Evolutionary conservation across 2,329 filamentous ascomycete genomes (phyloP).

Genomic region (Pseudocercospora cruenta): DNA sequence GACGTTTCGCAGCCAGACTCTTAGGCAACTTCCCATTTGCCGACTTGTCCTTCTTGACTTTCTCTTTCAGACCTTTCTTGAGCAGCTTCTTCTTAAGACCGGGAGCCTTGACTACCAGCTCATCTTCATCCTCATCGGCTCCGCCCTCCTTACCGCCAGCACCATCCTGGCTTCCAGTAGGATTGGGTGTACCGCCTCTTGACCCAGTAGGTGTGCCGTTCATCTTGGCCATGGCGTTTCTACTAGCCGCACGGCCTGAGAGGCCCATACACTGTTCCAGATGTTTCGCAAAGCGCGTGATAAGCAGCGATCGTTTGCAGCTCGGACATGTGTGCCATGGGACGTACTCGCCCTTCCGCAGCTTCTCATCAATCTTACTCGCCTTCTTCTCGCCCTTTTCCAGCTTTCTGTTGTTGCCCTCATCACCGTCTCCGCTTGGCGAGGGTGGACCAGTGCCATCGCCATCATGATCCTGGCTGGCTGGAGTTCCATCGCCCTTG

Average conservation of each 20-base stretch:
- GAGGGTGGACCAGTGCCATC: slow-evolving; percentile 38
- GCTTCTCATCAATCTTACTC: slow-evolving; percentile 47
- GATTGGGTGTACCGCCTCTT: slow-evolving; percentile 40
- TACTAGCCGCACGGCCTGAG: slow-evolving; percentile 55
- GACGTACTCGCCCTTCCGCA: slow-evolving; percentile 56
- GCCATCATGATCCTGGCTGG: slow-evolving; percentile 46
- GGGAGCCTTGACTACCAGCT: slow-evolving; percentile 28
- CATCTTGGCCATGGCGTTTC: slow-evolving; percentile 54
- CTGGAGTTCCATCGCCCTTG: slow-evolving; percentile 50
- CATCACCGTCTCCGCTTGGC: slow-evolving; percentile 34
- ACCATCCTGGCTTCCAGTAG: slow-evolving; percentile 30
- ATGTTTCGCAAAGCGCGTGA: slow-evolving; percentile 64
- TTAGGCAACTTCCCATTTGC: slow-evolving; percentile 39
- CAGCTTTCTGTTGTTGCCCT: slow-evolving; percentile 40
- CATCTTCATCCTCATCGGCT: slow-evolving; percentile 37
- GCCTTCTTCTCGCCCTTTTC: slow-evolving; percentile 52
- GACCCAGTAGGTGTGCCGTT: slow-evolving; percentile 39
- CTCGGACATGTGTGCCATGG: slow-evolving; percentile 62
- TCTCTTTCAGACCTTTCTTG: slow-evolving; percentile 47
- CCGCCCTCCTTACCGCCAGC: slow-evolving; percentile 27
- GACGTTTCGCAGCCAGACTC: slow-evolving; percentile 31
- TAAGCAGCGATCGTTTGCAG: slow-evolving; percentile 64
- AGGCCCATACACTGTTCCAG: slow-evolving; percentile 64
- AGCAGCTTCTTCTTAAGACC: slow-evolving; percentile 42
- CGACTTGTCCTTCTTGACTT: slow-evolving; percentile 50